These are phyloP conservation scores for Trichopus zeylanicus DNA, from an alignment of 116 monocot genomes.

Conservation along the genomic window DNA sequence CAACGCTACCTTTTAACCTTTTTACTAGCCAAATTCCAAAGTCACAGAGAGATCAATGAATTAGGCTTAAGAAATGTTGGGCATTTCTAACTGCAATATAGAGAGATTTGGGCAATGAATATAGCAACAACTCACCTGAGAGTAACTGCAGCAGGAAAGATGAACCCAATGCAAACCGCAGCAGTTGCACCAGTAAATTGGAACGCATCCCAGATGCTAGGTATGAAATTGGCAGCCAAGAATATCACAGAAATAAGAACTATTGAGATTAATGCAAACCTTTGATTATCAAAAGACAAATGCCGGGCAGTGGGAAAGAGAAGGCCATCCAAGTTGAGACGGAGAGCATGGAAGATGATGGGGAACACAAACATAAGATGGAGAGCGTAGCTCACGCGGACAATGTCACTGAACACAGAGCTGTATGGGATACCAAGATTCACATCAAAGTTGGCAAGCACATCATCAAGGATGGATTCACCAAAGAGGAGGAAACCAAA, in stretches of 20 bases:
- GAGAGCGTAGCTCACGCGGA: conserved; percentile 56
- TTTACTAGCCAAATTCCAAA: too few species aligned
- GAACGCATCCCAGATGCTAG: conserved; percentile 83
- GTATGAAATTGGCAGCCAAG: conserved; percentile 50
- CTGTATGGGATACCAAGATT: conserved; percentile 56
- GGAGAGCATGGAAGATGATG: conserved; percentile 53
- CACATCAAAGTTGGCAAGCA: conserved; percentile 62
- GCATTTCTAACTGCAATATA: too few species aligned
- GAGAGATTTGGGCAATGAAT: too few species aligned
- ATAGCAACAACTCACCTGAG: conserved; percentile 31
- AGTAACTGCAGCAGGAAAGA: conserved; percentile 61
- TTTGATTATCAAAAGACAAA: conserved; percentile 28
- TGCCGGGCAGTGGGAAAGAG: conserved; percentile 41
- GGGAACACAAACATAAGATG: conserved; percentile 85
- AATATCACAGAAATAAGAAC: conserved; percentile 31
- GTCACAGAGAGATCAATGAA: too few species aligned
- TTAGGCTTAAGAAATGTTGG: neutral
- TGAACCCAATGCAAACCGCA: conserved; percentile 67
- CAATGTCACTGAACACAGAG: conserved; percentile 37
- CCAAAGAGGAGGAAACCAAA: conserved; percentile 74
- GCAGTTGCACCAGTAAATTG: conserved; percentile 82
- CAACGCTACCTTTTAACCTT: too few species aligned
- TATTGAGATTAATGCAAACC: conserved; percentile 34
- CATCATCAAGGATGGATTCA: conserved; percentile 59
- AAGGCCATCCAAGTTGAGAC: conserved; percentile 62